Base-by-base conservation (phyloP, 225 moss, liverwort and hornwort species). In the Ulota crispa region DNA sequence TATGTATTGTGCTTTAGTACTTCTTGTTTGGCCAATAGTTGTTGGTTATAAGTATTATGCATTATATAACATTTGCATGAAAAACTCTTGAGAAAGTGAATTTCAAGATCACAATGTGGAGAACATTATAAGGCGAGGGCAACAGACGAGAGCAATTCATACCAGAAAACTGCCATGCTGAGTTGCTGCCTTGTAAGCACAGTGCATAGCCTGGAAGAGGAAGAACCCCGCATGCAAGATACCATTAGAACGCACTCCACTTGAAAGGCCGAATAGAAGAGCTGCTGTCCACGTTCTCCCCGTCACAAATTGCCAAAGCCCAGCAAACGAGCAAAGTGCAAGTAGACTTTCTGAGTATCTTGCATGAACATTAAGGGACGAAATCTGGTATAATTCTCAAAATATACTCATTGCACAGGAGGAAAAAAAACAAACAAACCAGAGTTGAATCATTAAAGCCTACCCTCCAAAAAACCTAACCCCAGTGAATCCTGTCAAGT, bases 331-430 rank as follows among this genome's bases (percentile, higher is more conserved):
- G 73, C 86, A 89, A 23, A 99, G 82, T 20, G 91, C 86, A 31
- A 99, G 96, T 52, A 96, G 83, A 68, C 96, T 96, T 81, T 99
- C 99, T 7, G 92, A 93, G 73, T 96, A 96, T 93, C 95, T 95
- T 79, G 21, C 27, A 72, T 62, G 31, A 62, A 21, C 75, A 82
- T 90, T 88, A 80, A 90, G 82, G 77, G 53, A 81, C 52, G 8
- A 68, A 78, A 63, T 73, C 73, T 45, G 16, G 30, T 37, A 16
- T 54, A 62, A 64, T n/a, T 19, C 11, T 37, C 68, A 65, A 75
- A 23, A 30, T 3, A 64, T 70, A 24, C 12, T 62, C 47, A 83
- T 41, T 6, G n/a, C 24, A 45, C 24, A 60, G 19, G 77, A 50
- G 50, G 43, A 42, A n/a, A 3, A 43, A n/a, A 31, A 43, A 32